Evolutionary conservation across 139 green algal species (phyloP).

Genomic region (Pleodorina starrii): DNA sequence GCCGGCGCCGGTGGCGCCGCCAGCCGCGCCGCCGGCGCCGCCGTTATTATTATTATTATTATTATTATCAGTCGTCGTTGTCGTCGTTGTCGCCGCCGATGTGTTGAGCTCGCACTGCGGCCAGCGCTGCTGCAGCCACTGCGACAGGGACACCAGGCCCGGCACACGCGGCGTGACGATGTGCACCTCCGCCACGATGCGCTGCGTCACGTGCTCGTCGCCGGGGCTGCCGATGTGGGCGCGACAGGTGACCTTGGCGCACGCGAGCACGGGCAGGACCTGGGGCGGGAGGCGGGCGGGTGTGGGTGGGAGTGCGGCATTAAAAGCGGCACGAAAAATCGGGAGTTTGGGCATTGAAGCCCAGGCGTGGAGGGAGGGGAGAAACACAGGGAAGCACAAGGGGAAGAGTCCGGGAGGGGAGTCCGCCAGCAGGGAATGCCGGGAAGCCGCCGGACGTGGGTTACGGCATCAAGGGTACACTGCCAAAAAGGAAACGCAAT

Average conservation of each 20-base stretch:
- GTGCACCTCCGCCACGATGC: conserved; percentile 36
- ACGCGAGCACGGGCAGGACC: conserved; percentile 29
- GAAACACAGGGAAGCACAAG: too few relatives aligned
- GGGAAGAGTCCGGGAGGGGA: too few relatives aligned
- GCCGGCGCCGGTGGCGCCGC: not conserved
- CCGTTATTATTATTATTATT: not conserved
- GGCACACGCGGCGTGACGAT: conserved; percentile 17
- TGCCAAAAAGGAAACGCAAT: too few relatives aligned
- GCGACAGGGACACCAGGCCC: conserved; percentile 10
- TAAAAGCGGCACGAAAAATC: too few relatives aligned
- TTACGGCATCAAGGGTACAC: too few relatives aligned
- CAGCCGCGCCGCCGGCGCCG: not conserved
- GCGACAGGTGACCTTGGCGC: conserved; percentile 31
- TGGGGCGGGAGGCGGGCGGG: not conserved
- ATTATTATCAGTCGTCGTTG: too few relatives aligned
- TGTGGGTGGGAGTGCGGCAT: too few relatives aligned
- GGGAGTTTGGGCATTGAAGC: too few relatives aligned
- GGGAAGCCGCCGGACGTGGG: too few relatives aligned
- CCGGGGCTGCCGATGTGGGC: conserved; percentile 32
- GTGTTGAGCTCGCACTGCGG: conserved; percentile 13
- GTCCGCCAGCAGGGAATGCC: too few relatives aligned
- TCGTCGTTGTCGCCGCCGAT: too few relatives aligned
- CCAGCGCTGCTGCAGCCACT: conserved; percentile 28
- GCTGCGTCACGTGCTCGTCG: conserved; percentile 36
- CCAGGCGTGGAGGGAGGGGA: not conserved